These are phyloP conservation scores for Hyphodiscus sp. DNA, from an alignment of 2,329 filamentous ascomycete species.

Conservation along the genomic window DNA sequence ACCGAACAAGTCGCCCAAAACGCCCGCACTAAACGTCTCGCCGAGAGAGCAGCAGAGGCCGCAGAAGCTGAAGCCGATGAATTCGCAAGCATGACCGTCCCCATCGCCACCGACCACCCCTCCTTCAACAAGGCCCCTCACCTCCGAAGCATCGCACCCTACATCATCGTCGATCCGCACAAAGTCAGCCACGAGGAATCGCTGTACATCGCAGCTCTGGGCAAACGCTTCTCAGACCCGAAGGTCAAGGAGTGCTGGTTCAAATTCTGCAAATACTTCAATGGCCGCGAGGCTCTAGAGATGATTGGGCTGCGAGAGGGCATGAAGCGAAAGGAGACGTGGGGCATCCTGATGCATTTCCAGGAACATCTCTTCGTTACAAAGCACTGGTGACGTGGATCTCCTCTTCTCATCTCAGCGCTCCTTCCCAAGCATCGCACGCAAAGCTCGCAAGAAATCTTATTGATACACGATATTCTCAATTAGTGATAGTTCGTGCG, in stretches of 20 bases:
- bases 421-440: too few relatives aligned
- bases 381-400: slow-evolving; percentile 56
- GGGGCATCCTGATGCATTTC: slow-evolving; percentile 58
- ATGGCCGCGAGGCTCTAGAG: slow-evolving; percentile 79
- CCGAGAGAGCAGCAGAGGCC: slow-evolving; percentile 46
- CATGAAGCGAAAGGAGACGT: slow-evolving; percentile 77
- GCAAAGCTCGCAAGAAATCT: too few relatives aligned
- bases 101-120: slow-evolving; percentile 46
- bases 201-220: slow-evolving; percentile 60
- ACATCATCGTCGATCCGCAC: slow-evolving; percentile 71
- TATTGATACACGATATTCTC: too few relatives aligned
- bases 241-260: slow-evolving; percentile 64
- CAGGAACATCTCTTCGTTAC: slow-evolving; percentile 62
- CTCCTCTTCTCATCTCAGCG: not conserved
- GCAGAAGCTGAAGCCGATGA: slow-evolving; percentile 35
- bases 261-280: slow-evolving; percentile 73
- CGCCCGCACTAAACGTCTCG: slow-evolving; percentile 54
- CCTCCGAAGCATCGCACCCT: slow-evolving; percentile 51
- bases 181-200: slow-evolving; percentile 73
- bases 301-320: slow-evolving; percentile 80
- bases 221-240: slow-evolving; percentile 37
- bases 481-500: too few relatives aligned
- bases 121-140: slow-evolving; percentile 51
- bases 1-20: slow-evolving; percentile 53
- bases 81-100: slow-evolving; percentile 30